Evolutionary conservation across 345 rosid species (phyloP).

Genomic region (Pelargonium nanum): DNA sequence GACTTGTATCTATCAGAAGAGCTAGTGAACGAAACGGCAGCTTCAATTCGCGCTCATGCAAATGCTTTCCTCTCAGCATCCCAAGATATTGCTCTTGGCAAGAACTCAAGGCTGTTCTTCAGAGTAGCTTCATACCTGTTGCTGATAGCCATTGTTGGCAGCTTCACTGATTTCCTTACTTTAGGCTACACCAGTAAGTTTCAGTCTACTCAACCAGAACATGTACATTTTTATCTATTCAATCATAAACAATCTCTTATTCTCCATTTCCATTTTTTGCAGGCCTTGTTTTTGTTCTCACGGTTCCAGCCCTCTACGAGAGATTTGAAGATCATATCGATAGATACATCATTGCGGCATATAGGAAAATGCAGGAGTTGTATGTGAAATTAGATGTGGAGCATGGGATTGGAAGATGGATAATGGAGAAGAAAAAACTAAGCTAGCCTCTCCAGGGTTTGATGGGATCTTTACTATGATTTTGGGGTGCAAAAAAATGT

Average conservation of each 20-base stretch:
- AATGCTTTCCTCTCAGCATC: slow-evolving; percentile 56
- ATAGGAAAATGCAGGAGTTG: slow-evolving; percentile 26
- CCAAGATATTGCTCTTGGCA: slow-evolving; percentile 67
- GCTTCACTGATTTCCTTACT: slow-evolving; percentile 65
- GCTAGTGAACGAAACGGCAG: slow-evolving; percentile 41
- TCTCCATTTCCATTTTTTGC: slow-evolving; percentile 9
- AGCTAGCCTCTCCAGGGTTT: slow-evolving; percentile 28
- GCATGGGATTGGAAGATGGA: slow-evolving; percentile 35
- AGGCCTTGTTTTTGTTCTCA: slow-evolving; percentile 59
- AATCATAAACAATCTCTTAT: neutral
- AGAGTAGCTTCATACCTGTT: slow-evolving; percentile 48
- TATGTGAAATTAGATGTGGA: slow-evolving; percentile 32
- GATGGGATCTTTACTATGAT: too few species aligned
- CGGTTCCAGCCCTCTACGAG: slow-evolving; percentile 75
- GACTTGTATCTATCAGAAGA: slow-evolving; percentile 62
- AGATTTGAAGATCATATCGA: slow-evolving; percentile 47
- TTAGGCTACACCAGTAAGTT: slow-evolving; percentile 63
- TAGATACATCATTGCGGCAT: slow-evolving; percentile 20
- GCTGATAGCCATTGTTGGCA: slow-evolving; percentile 50
- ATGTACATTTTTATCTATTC: neutral
- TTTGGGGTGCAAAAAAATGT: too few species aligned
- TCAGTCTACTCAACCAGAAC: neutral
- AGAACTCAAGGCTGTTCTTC: slow-evolving; percentile 51
- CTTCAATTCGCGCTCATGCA: slow-evolving; percentile 27
- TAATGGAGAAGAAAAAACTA: slow-evolving; percentile 44